phyloP scores from a whole-genome alignment of 768 basidiomycete genomes.

The Hygrophoropsis aurantiaca region DNA sequence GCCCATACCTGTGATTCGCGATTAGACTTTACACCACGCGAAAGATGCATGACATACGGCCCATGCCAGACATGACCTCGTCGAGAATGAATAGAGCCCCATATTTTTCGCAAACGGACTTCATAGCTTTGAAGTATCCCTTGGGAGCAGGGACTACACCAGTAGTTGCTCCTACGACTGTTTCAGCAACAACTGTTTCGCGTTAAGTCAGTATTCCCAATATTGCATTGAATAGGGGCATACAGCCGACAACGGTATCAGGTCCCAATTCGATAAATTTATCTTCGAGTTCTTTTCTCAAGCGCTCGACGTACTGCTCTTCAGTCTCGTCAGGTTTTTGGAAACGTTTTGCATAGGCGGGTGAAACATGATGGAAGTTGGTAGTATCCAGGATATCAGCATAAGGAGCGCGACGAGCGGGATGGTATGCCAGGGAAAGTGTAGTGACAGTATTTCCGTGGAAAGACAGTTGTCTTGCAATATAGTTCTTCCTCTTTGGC shows the following conservation, averaged over 20 bases:
- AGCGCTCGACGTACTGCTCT: slow-evolving; percentile 75
- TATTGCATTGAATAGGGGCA: slow-evolving; percentile 24
- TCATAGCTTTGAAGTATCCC: slow-evolving; percentile 86
- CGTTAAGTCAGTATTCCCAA: slow-evolving; percentile 1
- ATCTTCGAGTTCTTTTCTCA: slow-evolving; percentile 78
- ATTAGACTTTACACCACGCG: background rate
- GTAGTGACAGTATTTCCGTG: slow-evolving; percentile 83
- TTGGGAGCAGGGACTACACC: slow-evolving; percentile 76
- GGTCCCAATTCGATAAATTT: slow-evolving; percentile 84
- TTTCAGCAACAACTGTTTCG: slow-evolving; percentile 71
- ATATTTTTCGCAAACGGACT: slow-evolving; percentile 75
- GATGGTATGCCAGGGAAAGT: slow-evolving; percentile 66
- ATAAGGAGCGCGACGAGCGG: slow-evolving; percentile 67
- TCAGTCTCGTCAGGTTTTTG: slow-evolving; percentile 67
- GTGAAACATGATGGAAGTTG: slow-evolving; percentile 83
- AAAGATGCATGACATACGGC: slow-evolving; percentile 50
- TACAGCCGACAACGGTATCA: slow-evolving; percentile 80
- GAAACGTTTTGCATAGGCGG: slow-evolving; percentile 85
- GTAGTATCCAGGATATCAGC: slow-evolving; percentile 59
- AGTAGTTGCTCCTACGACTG: slow-evolving; percentile 84
- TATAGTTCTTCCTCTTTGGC: slow-evolving; percentile 71
- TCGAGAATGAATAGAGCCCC: slow-evolving; percentile 79
- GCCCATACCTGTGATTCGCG: slow-evolving; percentile 64
- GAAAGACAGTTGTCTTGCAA: slow-evolving; percentile 75
- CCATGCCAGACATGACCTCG: slow-evolving; percentile 93